Percentiles rank a stretch among this genome's conserved stretches.
Evolutionary conservation across 805 yeast genomes (phyloP).

Genomic region (Cyberlindnera meyerae): DNA sequence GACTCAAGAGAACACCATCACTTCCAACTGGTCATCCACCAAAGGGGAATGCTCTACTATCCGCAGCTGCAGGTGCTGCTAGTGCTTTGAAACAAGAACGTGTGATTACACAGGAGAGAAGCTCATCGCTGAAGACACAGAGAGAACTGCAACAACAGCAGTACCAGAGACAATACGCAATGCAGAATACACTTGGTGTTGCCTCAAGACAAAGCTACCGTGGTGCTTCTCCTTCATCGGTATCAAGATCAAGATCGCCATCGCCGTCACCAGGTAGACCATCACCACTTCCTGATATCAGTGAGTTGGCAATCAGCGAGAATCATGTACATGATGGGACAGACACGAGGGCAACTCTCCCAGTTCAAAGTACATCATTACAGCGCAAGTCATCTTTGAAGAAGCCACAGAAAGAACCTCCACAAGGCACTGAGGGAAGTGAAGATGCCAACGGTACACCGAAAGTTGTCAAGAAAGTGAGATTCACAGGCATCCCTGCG

Average conservation of each 20-base stretch:
- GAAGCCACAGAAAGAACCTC: not conserved
- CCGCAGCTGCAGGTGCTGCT: conserved; percentile 26
- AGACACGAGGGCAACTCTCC: too few species aligned
- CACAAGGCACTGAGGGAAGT: not conserved
- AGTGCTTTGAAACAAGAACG: conserved; percentile 16
- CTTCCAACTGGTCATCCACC: conserved; percentile 7
- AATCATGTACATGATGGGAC: too few species aligned
- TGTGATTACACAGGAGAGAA: conserved; percentile 9
- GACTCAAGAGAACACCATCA: conserved; percentile 10
- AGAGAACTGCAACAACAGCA: conserved; percentile 3
- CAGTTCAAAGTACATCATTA: too few species aligned
- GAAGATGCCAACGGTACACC: not conserved
- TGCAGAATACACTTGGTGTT: not conserved
- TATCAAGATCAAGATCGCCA: too few species aligned
- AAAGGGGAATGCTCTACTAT: conserved; percentile 4
- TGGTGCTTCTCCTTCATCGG: conserved; percentile 2
- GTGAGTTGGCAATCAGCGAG: conserved; percentile 7
- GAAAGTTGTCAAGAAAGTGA: conserved; percentile 22
- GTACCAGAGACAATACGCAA: not conserved
- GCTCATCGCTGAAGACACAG: conserved; percentile 2
- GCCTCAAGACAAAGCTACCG: not conserved
- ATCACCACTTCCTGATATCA: conserved; percentile 13
- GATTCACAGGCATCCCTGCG: conserved; percentile 27
- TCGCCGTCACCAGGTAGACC: conserved; percentile 18
- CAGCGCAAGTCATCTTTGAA: conserved; percentile 9